Percentiles rank a stretch among this genome's conserved stretches.
Conservation (phyloP, 768 basidiomycete species). For the Tubosaeta brunneosetosa region DNA sequence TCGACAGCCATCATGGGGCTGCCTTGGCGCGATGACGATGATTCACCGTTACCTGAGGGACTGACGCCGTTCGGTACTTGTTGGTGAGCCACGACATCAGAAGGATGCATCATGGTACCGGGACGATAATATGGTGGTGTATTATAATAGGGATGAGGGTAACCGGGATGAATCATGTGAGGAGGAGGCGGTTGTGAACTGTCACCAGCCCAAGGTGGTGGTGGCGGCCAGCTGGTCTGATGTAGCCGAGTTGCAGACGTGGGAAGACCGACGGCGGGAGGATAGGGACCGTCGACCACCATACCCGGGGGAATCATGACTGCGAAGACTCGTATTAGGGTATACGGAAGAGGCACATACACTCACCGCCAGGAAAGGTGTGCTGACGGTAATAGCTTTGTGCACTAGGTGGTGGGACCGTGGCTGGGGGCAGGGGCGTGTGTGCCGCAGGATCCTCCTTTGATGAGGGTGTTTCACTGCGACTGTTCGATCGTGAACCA, state of each 20-base stretch:
- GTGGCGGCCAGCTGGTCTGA: constrained; percentile 38
- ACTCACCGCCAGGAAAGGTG: constrained; percentile 43
- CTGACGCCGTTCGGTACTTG: constrained; percentile 23
- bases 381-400: constrained; percentile 67
- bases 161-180: constrained; percentile 33
- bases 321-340: constrained; percentile 15
- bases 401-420: constrained; percentile 31
- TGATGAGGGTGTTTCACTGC: constrained; percentile 44
- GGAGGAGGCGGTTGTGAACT: constrained; percentile 35
- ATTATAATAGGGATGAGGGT: constrained; percentile 34
- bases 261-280: constrained; percentile 41
- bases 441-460: constrained; percentile 37
- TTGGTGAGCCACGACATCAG: constrained; percentile 12
- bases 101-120: constrained; percentile 22
- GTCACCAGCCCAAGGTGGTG: constrained; percentile 31
- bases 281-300: constrained; percentile 40
- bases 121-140: constrained; percentile 46
- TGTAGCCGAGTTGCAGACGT: constrained; percentile 50
- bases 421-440: constrained; percentile 32
- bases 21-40: constrained; percentile 25
- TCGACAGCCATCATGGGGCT: constrained; percentile 25
- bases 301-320: constrained; percentile 43
- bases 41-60: constrained; percentile 23
- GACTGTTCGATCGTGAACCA: constrained; percentile 45
- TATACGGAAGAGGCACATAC: background rate